Base-by-base conservation (phyloP, 2,329 filamentous ascomycete genomes). In the Berkeleyomyces rouxiae region DNA sequence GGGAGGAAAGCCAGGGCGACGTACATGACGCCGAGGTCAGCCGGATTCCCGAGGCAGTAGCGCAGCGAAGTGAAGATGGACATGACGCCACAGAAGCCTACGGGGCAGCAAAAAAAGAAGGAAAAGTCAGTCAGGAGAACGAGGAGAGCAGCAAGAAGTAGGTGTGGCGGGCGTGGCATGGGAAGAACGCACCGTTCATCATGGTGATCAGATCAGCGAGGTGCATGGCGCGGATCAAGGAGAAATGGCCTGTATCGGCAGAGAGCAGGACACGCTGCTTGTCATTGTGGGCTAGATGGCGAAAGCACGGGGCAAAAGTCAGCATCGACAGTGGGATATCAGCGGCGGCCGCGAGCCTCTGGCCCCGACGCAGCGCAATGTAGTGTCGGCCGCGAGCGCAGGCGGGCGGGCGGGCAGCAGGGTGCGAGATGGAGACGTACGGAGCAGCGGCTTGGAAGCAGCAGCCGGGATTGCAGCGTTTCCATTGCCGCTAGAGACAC, bases 11-110 rank as follows among this genome's bases (percentile, higher is more conserved):
- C 82, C 58, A 99, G 82, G 1, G 93, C 91, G 42, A 85, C 76
- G 82, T 88, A 97, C 62, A 96, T 77, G 68, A 90, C 86, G 61
- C 77, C 78, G 68, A 83, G 78, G 62, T 86, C 77, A 64, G 79
- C 71, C 7, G 86, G 80, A 67, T 86, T 82, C 66, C 85, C 85
- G 66, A 95, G 81, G 74, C 88, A 93, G 79, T 97, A 97, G 68
- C 90, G 88, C 76, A 99, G 82, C 33, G 90, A 96, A 55, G 90
- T 91, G 76, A 97, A 91, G 71, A 99, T 83, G 71, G 92, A 96
- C 86, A 96, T 92, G 73, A 96, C 84, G 67, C 89, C 89, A 75
- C 89, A 93, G 74, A 90, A 87, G 67, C 88, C 87, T 70, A 23
- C 23, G 23, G 23, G 23, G 23, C 23, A 64, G 11, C 23, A 46